A percentile compares a stretch with the other conserved stretches of the same genome.
Conservation (phyloP, 331 rosid species). For the Ulmus americana region DNA sequence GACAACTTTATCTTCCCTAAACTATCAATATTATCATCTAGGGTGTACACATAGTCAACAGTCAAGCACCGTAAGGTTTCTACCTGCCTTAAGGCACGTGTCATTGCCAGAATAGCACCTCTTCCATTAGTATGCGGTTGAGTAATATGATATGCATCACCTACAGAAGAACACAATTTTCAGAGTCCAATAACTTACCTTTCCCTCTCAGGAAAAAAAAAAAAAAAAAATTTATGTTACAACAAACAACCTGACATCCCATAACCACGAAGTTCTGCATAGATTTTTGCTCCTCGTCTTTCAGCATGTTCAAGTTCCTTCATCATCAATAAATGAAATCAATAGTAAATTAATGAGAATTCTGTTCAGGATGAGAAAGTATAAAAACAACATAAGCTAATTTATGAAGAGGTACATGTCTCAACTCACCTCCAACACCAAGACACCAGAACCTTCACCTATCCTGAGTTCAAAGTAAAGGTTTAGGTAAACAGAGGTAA, state of each 20-base stretch:
- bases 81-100: constrained; percentile 79
- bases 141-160: constrained; percentile 91
- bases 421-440: constrained; percentile 81
- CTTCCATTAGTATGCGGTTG: constrained; percentile 86
- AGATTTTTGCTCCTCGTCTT: constrained; percentile 74
- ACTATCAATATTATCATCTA: constrained; percentile 4
- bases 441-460: constrained; percentile 83
- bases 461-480: constrained; percentile 43
- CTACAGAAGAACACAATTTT: constrained; percentile 31
- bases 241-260: constrained; percentile 75
- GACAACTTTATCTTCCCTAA: neutral
- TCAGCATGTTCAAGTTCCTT: constrained; percentile 90
- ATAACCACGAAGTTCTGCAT: constrained; percentile 88
- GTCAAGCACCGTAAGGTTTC: constrained; percentile 3
- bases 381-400: constrained; percentile 6
- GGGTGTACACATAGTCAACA: constrained; percentile 7
- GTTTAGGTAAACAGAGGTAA: constrained; percentile 15
- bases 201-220: constrained; percentile 11
- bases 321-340: constrained; percentile 13
- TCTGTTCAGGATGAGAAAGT: constrained; percentile 12
- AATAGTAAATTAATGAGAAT: constrained; percentile 12
- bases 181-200: constrained; percentile 21
- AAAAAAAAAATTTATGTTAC: constrained; percentile 5
- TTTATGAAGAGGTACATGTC: constrained; percentile 2
- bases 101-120: constrained; percentile 92